Conservation (phyloP, 805 yeast genomes). For the Ogataea methanolica region DNA sequence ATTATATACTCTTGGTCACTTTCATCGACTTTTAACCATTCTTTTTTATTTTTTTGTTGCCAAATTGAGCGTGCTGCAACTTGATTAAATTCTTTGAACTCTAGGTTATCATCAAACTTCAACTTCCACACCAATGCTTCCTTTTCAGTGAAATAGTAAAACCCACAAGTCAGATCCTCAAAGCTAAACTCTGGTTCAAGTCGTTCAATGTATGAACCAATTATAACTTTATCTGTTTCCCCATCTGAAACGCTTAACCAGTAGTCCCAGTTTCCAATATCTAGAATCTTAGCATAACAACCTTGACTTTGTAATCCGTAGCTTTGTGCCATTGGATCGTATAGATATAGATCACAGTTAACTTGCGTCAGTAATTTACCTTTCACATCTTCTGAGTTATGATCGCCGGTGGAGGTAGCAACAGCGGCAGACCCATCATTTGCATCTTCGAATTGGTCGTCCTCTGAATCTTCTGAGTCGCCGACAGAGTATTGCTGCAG, state of each 20-base stretch:
- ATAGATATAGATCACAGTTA: constrained; percentile 43
- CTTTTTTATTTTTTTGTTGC: constrained; percentile 50
- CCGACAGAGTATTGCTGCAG: neutral
- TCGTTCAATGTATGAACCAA: constrained; percentile 42
- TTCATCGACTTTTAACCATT: constrained; percentile 41
- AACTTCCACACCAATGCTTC: constrained; percentile 58
- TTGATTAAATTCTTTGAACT: constrained; percentile 48
- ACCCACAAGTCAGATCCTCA: constrained; percentile 54
- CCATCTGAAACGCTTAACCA: constrained; percentile 41
- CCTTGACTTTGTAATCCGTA: constrained; percentile 41
- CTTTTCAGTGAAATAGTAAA: constrained; percentile 46
- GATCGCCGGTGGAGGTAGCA: neutral
- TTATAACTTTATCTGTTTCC: constrained; percentile 19
- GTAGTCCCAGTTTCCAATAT: constrained; percentile 46
- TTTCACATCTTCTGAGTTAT: neutral
- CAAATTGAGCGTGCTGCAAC: constrained; percentile 50
- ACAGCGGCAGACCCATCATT: constrained; percentile 19
- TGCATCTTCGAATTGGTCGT: constrained; percentile 27
- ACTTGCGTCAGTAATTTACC: constrained; percentile 19
- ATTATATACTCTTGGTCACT: constrained; percentile 52
- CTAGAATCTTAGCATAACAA: constrained; percentile 36
- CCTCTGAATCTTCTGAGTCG: constrained; percentile 22
- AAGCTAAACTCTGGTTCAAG: constrained; percentile 66
- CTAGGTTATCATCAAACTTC: constrained; percentile 40
- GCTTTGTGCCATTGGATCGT: constrained; percentile 44